phyloP scores from a whole-genome alignment of 768 basidiomycete species.

The Mycena amicta region DNA sequence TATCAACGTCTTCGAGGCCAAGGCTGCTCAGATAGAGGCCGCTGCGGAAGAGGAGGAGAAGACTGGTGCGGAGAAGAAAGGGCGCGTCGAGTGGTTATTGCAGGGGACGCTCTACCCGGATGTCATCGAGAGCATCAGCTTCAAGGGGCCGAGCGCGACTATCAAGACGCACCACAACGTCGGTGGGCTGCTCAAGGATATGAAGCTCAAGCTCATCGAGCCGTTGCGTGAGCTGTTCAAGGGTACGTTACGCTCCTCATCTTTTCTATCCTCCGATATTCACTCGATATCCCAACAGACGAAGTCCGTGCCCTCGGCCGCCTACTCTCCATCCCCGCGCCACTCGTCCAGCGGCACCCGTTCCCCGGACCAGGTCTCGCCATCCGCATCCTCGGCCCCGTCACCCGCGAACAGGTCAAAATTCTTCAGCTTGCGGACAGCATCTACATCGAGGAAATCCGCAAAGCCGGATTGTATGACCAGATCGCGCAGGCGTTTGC shows the following conservation, averaged over 20 bases:
- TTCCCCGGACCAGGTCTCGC: constrained; percentile 99
- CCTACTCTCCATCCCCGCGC: constrained; percentile 87
- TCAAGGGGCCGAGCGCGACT: constrained; percentile 98
- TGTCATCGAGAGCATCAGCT: constrained; percentile 98
- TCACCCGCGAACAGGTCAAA: constrained; percentile 90
- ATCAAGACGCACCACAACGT: constrained; percentile 99
- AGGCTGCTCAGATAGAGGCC: constrained; percentile 87
- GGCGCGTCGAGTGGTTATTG: constrained; percentile 93
- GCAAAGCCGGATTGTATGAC: constrained; percentile 88
- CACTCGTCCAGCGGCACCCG: constrained; percentile 93
- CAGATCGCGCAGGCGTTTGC: constrained; percentile 97
- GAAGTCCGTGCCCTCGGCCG: constrained; percentile 94
- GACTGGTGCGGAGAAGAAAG: constrained; percentile 70
- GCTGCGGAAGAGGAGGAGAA: constrained; percentile 76
- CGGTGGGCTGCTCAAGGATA: constrained; percentile 92
- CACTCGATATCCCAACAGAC: constrained; percentile 51
- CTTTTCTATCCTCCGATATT: background rate
- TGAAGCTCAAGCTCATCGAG: constrained; percentile 99
- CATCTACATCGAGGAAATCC: constrained; percentile 98
- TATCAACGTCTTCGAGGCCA: constrained; percentile 95
- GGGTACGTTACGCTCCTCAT: constrained; percentile 57
- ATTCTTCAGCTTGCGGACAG: constrained; percentile 89
- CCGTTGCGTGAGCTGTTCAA: constrained; percentile 98
- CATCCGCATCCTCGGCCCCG: constrained; percentile 95
- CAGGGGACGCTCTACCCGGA: constrained; percentile 99